Evolutionary conservation across 768 basidiomycete species (phyloP).

Genomic region (Panellus pusillus): DNA sequence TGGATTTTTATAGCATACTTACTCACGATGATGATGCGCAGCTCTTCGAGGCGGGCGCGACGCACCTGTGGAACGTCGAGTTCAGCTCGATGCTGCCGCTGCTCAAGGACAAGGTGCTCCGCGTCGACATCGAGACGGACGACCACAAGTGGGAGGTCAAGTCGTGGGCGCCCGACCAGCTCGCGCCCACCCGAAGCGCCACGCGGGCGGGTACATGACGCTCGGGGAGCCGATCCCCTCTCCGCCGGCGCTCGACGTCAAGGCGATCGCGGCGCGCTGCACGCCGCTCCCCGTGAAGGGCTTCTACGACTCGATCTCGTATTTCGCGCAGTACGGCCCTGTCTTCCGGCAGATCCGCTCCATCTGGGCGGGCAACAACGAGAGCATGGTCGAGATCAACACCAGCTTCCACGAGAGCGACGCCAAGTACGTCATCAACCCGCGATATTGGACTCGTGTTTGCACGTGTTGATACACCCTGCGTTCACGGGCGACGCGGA

Average conservation of each 20-base stretch:
- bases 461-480: conserved; percentile 27
- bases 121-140: neutral
- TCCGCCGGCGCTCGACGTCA: too few relatives aligned
- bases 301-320: neutral
- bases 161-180: neutral
- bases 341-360: neutral
- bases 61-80: neutral
- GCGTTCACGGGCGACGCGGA: conserved; percentile 5
- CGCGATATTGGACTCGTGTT: conserved; percentile 31
- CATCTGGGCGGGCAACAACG: neutral
- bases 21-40: conserved; percentile 13
- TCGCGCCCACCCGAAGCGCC: too few relatives aligned
- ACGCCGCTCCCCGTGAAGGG: neutral
- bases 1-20: neutral
- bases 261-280: too few relatives aligned
- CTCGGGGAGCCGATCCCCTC: too few relatives aligned
- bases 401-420: neutral
- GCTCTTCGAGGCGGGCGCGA: conserved; percentile 35
- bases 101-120: neutral
- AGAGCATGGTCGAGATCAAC: neutral
- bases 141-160: neutral
- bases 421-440: conserved; percentile 26
- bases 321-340: conserved; percentile 3
- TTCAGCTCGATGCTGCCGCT: conserved; percentile 3
- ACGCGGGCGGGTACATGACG: too few relatives aligned